These are phyloP conservation scores for Ogataea polymorpha DNA, from an alignment of 805 yeast genomes.

Conservation along the genomic window DNA sequence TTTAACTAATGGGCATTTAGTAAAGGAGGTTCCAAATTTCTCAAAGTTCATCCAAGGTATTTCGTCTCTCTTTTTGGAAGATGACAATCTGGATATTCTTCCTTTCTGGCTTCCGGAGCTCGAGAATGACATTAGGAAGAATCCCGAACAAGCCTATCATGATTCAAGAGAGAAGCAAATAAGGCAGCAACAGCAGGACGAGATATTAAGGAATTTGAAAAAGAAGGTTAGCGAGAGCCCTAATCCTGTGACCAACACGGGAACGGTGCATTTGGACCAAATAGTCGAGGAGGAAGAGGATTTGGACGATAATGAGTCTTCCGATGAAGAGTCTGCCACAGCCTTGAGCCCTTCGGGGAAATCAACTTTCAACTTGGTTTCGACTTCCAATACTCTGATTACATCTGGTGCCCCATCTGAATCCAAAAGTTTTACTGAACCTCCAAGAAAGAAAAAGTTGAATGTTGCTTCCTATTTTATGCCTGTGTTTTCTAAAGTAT, in stretches of 20 bases:
- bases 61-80: slow-evolving; percentile 82
- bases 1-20: slow-evolving; percentile 75
- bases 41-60: slow-evolving; percentile 93
- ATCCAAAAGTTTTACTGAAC: not conserved
- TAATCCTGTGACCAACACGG: slow-evolving; percentile 25
- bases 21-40: slow-evolving; percentile 90
- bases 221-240: slow-evolving; percentile 42
- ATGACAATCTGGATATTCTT: slow-evolving; percentile 81
- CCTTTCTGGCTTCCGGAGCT: slow-evolving; percentile 96
- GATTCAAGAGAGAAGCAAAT: slow-evolving; percentile 56
- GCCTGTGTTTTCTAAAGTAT: slow-evolving; percentile 32
- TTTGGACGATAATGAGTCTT: slow-evolving; percentile 46
- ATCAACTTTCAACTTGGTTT: not conserved
- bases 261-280: slow-evolving; percentile 31
- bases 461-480: slow-evolving; percentile 25
- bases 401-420: slow-evolving; percentile 2
- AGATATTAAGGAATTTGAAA: slow-evolving; percentile 36
- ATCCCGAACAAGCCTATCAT: slow-evolving; percentile 76
- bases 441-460: slow-evolving; percentile 14
- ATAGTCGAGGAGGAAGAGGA: slow-evolving; percentile 34
- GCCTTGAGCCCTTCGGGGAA: slow-evolving; percentile 16
- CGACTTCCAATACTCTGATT: not conserved
- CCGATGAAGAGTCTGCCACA: slow-evolving; percentile 56
- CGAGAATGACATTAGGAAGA: slow-evolving; percentile 70
- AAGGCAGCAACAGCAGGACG: slow-evolving; percentile 43